A percentile compares a stretch with the other conserved stretches of the same genome.
These are phyloP conservation scores for Lentinula sp. DNA, from an alignment of 768 basidiomycete species.

Conservation along the genomic window DNA sequence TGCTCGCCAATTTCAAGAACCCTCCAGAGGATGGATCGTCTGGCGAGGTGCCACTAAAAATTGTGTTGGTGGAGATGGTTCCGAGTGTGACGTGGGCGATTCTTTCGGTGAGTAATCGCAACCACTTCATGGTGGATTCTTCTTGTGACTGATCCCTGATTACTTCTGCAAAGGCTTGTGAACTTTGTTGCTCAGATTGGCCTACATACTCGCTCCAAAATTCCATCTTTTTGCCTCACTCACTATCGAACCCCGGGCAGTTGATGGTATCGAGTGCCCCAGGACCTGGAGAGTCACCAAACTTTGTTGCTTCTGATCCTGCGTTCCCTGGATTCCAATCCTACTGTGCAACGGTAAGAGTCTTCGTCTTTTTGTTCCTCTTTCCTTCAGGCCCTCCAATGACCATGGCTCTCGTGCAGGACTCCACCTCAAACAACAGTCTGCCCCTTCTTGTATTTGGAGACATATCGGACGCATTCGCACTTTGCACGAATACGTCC, in stretches of 20 bases:
- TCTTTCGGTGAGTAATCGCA: constrained; percentile 28
- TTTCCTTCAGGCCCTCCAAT: not conserved
- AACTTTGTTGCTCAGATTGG: constrained; percentile 39
- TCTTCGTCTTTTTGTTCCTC: not conserved
- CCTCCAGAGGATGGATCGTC: constrained; percentile 23
- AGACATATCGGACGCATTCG: constrained; percentile 33
- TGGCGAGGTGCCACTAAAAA: constrained; percentile 22
- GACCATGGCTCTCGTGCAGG: constrained; percentile 11
- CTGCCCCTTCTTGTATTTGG: constrained; percentile 31
- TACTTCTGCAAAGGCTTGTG: constrained; percentile 24
- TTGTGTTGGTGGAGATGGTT: constrained; percentile 33
- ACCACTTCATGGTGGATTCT: constrained; percentile 8
- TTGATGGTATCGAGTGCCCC: constrained; percentile 32
- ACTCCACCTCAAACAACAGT: constrained; percentile 19
- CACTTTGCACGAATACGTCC: constrained; percentile 35
- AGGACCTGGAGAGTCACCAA: constrained; percentile 34
- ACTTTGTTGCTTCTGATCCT: constrained; percentile 38
- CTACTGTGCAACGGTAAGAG: constrained; percentile 31
- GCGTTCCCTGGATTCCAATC: constrained; percentile 35
- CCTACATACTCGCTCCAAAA: constrained; percentile 30
- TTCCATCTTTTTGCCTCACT: constrained; percentile 33
- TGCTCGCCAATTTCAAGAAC: constrained; percentile 28
- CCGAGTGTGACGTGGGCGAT: constrained; percentile 33
- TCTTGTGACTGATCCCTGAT: not conserved
- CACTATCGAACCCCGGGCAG: constrained; percentile 28